phyloP scores from a whole-genome alignment of 2,329 filamentous ascomycete genomes.

The Clonostachys chloroleuca region DNA sequence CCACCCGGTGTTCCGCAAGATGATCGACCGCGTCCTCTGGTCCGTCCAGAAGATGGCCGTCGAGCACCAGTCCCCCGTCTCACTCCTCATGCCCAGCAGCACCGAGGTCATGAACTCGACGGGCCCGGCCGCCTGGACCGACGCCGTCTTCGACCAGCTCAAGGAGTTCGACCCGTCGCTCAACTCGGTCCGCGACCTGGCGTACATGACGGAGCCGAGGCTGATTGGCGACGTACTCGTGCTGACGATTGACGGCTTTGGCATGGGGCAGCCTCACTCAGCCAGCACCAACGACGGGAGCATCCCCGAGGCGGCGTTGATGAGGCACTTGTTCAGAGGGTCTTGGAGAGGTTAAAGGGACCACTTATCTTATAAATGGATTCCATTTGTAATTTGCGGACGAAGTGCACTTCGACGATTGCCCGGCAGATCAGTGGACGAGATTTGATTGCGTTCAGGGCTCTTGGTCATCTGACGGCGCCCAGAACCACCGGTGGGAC shows the following conservation, averaged over 20 bases:
- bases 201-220: not conserved
- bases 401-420: too few relatives aligned
- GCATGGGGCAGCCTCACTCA: slow-evolving; percentile 1
- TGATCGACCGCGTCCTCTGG: slow-evolving; percentile 13
- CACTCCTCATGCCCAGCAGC: not conserved
- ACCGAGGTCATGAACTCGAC: slow-evolving; percentile 21
- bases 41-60: slow-evolving; percentile 2
- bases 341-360: not conserved
- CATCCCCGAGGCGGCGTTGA: not conserved
- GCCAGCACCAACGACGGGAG: not conserved
- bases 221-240: slow-evolving; percentile 1
- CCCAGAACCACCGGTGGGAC: too few relatives aligned
- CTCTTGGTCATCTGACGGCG: too few relatives aligned
- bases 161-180: slow-evolving; percentile 10
- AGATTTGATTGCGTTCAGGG: too few relatives aligned
- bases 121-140: slow-evolving; percentile 21
- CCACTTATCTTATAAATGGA: too few relatives aligned
- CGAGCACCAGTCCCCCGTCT: too few relatives aligned
- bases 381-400: too few relatives aligned
- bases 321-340: not conserved
- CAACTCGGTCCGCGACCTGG: slow-evolving; percentile 1
- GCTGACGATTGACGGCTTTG: slow-evolving; percentile 1
- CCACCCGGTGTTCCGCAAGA: slow-evolving; percentile 17
- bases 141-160: slow-evolving; percentile 19
- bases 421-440: too few relatives aligned